A percentile compares a stretch with the other conserved stretches of the same genome.
Conservation (phyloP, 257 asterid species). For the Cruciata laevipes region DNA sequence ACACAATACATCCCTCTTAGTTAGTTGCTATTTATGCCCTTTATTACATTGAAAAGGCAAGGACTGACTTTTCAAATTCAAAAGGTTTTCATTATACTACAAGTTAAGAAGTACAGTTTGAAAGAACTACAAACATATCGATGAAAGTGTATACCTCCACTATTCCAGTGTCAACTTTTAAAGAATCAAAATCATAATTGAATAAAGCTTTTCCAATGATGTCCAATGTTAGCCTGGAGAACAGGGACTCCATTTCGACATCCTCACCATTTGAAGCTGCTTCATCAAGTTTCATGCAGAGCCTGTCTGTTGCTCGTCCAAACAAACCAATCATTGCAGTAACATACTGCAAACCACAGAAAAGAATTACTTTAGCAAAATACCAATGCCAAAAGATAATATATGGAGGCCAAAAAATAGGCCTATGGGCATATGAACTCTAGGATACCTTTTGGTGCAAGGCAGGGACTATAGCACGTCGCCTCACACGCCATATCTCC, state of each 20-base stretch:
- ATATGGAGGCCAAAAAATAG: background rate
- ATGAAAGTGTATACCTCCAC: conserved; percentile 56
- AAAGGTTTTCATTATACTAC: background rate
- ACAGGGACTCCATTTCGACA: conserved; percentile 97
- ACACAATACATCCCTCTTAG: background rate
- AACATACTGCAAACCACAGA: conserved; percentile 58
- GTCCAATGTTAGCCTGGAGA: conserved; percentile 90
- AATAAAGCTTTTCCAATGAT: conserved; percentile 96
- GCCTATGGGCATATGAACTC: background rate
- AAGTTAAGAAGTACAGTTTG: background rate
- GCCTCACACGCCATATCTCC: conserved; percentile 83
- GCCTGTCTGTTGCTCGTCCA: conserved; percentile 86
- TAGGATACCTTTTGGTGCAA: conserved; percentile 73
- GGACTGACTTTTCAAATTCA: background rate
- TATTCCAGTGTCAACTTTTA: conserved; percentile 76
- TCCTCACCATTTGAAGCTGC: conserved; percentile 95
- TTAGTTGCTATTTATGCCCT: conserved; percentile 3
- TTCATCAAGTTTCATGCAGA: conserved; percentile 71
- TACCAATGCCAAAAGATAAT: conserved; percentile 3
- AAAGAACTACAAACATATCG: conserved; percentile 7
- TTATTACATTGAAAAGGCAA: background rate
- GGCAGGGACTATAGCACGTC: conserved; percentile 96
- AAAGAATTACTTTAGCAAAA: conserved; percentile 9
- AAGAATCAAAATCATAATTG: conserved; percentile 91
- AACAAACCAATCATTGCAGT: conserved; percentile 81